These are phyloP conservation scores for Suhomyces sp. DNA, from an alignment of 805 yeast genomes.

Conservation along the genomic window DNA sequence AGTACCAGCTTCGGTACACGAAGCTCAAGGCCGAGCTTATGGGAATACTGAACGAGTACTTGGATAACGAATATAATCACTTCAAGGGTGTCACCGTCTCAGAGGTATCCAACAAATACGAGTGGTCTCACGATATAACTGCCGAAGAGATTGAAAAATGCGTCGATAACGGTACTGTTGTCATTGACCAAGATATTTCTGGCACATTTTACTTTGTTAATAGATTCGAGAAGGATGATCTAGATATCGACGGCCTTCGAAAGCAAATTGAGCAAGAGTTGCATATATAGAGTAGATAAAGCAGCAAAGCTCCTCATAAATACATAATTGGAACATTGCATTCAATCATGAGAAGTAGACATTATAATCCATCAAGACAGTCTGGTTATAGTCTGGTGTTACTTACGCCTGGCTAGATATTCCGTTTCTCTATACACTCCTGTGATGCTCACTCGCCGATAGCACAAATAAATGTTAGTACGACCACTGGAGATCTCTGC, in stretches of 20 bases:
- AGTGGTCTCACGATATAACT: constrained; percentile 67
- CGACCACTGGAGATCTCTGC: neutral
- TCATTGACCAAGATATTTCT: constrained; percentile 64
- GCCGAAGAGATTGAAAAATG: constrained; percentile 61
- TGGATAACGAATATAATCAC: constrained; percentile 13
- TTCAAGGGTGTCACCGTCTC: constrained; percentile 36
- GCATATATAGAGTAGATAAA: neutral
- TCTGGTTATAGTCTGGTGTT: neutral
- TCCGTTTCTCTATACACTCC: neutral
- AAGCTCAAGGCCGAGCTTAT: constrained; percentile 23
- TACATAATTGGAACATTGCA: neutral
- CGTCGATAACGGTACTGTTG: constrained; percentile 53
- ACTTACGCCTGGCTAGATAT: neutral
- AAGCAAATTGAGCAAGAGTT: constrained; percentile 9
- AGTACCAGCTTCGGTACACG: constrained; percentile 20
- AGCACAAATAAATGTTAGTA: neutral
- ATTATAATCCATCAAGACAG: neutral
- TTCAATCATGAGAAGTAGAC: neutral
- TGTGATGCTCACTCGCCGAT: neutral
- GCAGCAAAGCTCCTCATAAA: no score
- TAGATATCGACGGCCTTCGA: constrained; percentile 8
- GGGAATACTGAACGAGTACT: constrained; percentile 16
- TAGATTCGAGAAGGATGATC: constrained; percentile 15
- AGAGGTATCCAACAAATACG: constrained; percentile 47
- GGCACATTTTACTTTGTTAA: constrained; percentile 66